These are phyloP conservation scores for Torulaspora delbrueckii DNA, from an alignment of 805 yeast species.

Conservation along the genomic window DNA sequence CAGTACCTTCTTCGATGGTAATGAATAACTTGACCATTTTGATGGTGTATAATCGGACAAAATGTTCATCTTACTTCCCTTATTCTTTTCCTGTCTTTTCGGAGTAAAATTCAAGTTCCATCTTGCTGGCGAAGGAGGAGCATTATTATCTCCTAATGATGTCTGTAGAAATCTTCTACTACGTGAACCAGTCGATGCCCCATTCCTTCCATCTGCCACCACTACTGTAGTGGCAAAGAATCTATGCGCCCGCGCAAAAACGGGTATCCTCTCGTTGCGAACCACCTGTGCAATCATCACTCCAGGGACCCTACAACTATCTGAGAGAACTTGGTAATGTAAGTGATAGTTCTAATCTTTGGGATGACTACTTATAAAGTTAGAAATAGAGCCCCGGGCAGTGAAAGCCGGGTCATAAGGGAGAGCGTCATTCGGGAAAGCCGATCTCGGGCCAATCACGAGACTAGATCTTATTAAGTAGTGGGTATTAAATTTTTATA, in stretches of 20 bases:
- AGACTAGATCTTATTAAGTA: neutral
- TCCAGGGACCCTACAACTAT: neutral
- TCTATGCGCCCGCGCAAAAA: slow-evolving; percentile 9
- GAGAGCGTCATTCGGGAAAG: neutral
- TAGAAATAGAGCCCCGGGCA: slow-evolving; percentile 1
- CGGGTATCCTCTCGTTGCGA: slow-evolving; percentile 9
- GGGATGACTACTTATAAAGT: slow-evolving; percentile 1
- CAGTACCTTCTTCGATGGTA: slow-evolving; percentile 44
- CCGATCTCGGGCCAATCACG: slow-evolving; percentile 4
- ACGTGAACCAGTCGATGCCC: slow-evolving; percentile 6
- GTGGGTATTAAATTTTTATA: neutral
- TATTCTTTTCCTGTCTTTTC: neutral
- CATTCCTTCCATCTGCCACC: slow-evolving; percentile 2
- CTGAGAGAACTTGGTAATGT: neutral
- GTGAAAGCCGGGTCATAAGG: neutral
- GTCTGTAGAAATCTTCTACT: slow-evolving; percentile 16
- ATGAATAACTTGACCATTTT: slow-evolving; percentile 44
- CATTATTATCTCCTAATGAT: slow-evolving; percentile 11
- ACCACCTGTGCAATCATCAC: slow-evolving; percentile 13
- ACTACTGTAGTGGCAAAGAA: slow-evolving; percentile 8
- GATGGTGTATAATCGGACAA: slow-evolving; percentile 7
- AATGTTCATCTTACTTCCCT: neutral
- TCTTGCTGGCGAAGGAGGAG: slow-evolving; percentile 8
- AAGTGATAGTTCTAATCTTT: too few species aligned
- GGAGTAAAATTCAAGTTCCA: slow-evolving; percentile 8